These are phyloP conservation scores for Verticillium klebahnii DNA, from an alignment of 2,329 filamentous ascomycete species.

Conservation along the genomic window DNA sequence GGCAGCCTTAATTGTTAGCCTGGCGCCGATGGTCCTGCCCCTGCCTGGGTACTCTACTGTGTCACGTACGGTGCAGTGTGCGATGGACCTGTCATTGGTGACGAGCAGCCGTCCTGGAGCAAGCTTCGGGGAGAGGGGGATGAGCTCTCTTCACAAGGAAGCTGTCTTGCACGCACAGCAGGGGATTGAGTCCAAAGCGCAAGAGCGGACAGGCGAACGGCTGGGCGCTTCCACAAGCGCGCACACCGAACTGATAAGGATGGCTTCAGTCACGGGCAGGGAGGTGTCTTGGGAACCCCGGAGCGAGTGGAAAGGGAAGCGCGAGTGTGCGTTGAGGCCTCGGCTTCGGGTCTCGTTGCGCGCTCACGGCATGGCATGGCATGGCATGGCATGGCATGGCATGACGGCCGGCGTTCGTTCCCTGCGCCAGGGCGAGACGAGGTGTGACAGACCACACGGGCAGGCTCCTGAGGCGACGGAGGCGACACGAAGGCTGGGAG, in stretches of 20 bases:
- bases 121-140: too few relatives aligned
- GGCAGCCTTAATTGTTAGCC: neutral
- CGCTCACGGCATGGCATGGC: neutral
- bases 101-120: too few relatives aligned
- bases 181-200: neutral
- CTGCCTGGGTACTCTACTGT: neutral
- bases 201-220: neutral
- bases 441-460: neutral
- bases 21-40: neutral
- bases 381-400: neutral
- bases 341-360: neutral
- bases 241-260: neutral
- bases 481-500: neutral
- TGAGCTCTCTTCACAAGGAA: too few relatives aligned
- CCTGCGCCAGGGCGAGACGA: neutral
- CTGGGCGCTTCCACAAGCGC: neutral
- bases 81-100: too few relatives aligned
- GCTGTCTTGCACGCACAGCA: too few relatives aligned
- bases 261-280: neutral
- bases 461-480: neutral
- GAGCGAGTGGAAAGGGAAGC: too few relatives aligned
- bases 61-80: neutral
- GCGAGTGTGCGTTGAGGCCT: neutral
- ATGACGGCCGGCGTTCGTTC: neutral
- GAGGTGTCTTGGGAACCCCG: too few relatives aligned